phyloP scores from a whole-genome alignment of 2,329 filamentous ascomycete genomes.

The Fusarium agapanthi region DNA sequence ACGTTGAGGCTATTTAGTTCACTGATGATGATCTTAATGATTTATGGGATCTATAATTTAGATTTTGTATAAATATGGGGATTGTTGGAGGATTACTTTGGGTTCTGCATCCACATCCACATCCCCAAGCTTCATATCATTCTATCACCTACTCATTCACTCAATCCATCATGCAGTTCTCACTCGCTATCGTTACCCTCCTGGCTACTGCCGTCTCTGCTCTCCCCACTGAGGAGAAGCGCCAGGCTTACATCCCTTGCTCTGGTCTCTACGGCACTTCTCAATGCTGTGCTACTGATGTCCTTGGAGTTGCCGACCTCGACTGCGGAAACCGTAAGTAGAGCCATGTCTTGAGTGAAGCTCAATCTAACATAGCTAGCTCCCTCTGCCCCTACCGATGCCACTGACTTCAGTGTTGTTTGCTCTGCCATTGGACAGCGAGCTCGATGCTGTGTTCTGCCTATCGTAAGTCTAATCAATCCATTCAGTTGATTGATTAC shows the following conservation, averaged over 20 bases:
- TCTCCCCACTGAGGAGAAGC: conserved; percentile 45
- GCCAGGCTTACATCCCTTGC: conserved; percentile 52
- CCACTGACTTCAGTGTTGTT: conserved; percentile 54
- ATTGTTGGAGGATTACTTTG: neutral
- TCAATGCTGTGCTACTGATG: conserved; percentile 70
- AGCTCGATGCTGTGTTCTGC: conserved; percentile 66
- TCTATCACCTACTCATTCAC: conserved; percentile 5
- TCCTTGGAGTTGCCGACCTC: conserved; percentile 65
- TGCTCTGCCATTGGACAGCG: conserved; percentile 61
- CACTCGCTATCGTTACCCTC: conserved; percentile 40
- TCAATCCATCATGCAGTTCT: conserved; percentile 45
- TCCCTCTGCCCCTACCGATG: conserved; percentile 46
- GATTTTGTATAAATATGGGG: conserved; percentile 21
- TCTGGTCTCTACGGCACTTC: conserved; percentile 53
- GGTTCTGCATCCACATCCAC: neutral
- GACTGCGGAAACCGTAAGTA: conserved; percentile 64
- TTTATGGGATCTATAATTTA: neutral
- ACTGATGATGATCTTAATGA: neutral
- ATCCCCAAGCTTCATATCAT: neutral
- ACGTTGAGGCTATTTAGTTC: conserved; percentile 8
- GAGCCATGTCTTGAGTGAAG: accelerated
- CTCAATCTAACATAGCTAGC: conserved; percentile 28
- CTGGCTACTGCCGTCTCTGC: conserved; percentile 37
- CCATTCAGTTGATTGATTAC: accelerated
- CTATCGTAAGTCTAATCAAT: conserved; percentile 46